Evolutionary conservation across 768 basidiomycete species (phyloP).

Genomic region (Boletus vermiculosoides): DNA sequence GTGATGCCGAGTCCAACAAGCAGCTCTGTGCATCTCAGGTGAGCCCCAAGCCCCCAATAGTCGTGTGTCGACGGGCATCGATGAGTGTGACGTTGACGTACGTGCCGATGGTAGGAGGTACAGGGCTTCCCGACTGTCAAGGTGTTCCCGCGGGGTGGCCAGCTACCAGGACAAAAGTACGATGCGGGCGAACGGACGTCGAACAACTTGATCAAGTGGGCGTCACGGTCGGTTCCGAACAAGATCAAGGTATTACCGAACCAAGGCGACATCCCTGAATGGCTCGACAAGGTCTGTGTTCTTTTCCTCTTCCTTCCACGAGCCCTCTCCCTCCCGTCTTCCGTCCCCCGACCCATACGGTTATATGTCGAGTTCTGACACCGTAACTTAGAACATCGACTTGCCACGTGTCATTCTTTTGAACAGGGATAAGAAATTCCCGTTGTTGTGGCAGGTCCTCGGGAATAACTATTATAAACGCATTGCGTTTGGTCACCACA

Average conservation of each 20-base stretch:
- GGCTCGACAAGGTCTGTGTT: slow-evolving; percentile 63
- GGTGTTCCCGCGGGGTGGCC: slow-evolving; percentile 77
- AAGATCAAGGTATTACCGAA: slow-evolving; percentile 59
- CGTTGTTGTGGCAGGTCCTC: slow-evolving; percentile 78
- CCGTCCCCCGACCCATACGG: neutral
- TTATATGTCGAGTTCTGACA: neutral
- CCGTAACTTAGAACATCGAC: slow-evolving; percentile 34
- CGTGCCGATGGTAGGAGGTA: slow-evolving; percentile 48
- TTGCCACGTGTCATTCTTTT: slow-evolving; percentile 62
- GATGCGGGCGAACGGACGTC: slow-evolving; percentile 69
- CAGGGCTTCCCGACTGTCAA: slow-evolving; percentile 95
- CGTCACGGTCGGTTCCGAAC: slow-evolving; percentile 70
- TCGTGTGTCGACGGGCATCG: no score
- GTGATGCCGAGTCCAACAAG: slow-evolving; percentile 81
- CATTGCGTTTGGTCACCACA: slow-evolving; percentile 61
- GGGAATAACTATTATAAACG: slow-evolving; percentile 67
- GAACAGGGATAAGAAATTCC: slow-evolving; percentile 73
- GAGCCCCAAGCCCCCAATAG: neutral
- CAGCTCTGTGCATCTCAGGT: slow-evolving; percentile 79
- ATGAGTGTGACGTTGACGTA: neutral
- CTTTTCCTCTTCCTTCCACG: neutral
- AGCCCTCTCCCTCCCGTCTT: neutral
- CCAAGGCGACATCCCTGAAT: slow-evolving; percentile 56
- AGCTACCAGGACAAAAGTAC: slow-evolving; percentile 61
- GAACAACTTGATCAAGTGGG: slow-evolving; percentile 73